Conservation (phyloP, 352 stramenopile species). For the Phytophthora pluvialis region DNA sequence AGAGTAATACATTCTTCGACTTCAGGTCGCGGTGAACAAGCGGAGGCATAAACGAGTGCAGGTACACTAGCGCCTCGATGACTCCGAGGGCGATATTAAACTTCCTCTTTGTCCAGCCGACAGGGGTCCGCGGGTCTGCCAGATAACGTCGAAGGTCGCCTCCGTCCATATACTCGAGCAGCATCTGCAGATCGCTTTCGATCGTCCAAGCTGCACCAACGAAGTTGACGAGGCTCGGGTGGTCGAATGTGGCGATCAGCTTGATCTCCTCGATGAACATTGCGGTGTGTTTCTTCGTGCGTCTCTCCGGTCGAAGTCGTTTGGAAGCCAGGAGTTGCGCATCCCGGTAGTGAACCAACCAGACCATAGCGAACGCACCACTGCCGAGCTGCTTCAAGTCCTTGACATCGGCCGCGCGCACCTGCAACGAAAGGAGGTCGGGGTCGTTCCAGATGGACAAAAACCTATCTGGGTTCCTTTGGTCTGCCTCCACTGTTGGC, state of each 20-base stretch:
- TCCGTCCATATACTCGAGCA: constrained; percentile 56
- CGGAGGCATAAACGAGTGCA: constrained; percentile 45
- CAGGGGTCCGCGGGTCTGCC: not conserved
- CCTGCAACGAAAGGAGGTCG: constrained; percentile 34
- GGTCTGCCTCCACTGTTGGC: constrained; percentile 10
- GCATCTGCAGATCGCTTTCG: constrained; percentile 48
- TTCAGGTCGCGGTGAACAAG: constrained; percentile 54
- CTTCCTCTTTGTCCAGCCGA: constrained; percentile 29
- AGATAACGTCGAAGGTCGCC: constrained; percentile 46
- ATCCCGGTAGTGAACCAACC: constrained; percentile 33
- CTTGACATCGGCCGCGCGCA: constrained; percentile 32
- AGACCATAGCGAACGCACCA: constrained; percentile 38
- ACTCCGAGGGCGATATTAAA: constrained; percentile 48
- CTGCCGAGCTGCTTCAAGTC: constrained; percentile 35
- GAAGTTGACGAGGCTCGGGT: constrained; percentile 51
- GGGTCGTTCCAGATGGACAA: constrained; percentile 42
- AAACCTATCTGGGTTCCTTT: constrained; percentile 5
- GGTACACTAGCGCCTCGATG: constrained; percentile 46
- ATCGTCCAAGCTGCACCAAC: constrained; percentile 53
- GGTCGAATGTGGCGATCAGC: constrained; percentile 49
- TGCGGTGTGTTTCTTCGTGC: constrained; percentile 34
- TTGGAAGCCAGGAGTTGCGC: constrained; percentile 40
- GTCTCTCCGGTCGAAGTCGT: constrained; percentile 28
- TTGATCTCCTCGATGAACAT: constrained; percentile 56
- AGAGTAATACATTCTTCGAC: constrained; percentile 55